Base-by-base conservation (phyloP, 2,329 filamentous ascomycete species). In the Bretziella fagacearum region DNA sequence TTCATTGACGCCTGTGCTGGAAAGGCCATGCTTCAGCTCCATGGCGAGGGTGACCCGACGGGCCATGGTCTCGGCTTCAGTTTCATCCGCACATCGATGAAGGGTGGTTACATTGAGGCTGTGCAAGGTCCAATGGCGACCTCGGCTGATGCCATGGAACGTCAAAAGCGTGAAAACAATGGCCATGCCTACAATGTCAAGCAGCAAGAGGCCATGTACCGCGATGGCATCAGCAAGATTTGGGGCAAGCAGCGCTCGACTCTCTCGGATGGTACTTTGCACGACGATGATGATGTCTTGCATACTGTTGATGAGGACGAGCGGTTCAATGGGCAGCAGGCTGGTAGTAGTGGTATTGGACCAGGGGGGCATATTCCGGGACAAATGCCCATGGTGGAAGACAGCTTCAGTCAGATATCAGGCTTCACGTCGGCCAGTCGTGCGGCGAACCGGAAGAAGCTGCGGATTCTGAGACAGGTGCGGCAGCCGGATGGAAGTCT, bases 181-280 rank as follows among this genome's bases (percentile, higher is more conserved):
- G 91, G 91, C 0, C 91, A 98, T 63, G 87, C 84, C 55, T 98
- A 98, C 66, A 98, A 98, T 53, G 91, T 98, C 51, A 91, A 89
- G 58, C 80, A 84, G 54, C 91, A 98, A 60, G 85, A 96, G 57
- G 79, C 77, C 52, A 82, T 85, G 56, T 98, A 98, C 60, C 85
- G 93, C 55, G 80, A 87, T 46, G 85, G 85, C 18, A 95, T 98
- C 55, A 76, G 79, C 48, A 78, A 84, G 51, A 95, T 96, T 52
- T 98, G 91, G 91, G 79, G 85, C 51, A 79, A 81, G 54, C 89
- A 96, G 60, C 84, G 81, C 60, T 65, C 73, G 11, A 89, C 81
- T 45, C 68, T 96, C 5, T 79, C 79, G 5, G 82, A 91, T 49
- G 66, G 66, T 1, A 72, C 79, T 40, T 79, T 85, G 51, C 79